Evolutionary conservation across 768 basidiomycete genomes (phyloP), one percentile per base, ranked within the genome.

Genomic region (Amylocystis lapponica): DNA sequence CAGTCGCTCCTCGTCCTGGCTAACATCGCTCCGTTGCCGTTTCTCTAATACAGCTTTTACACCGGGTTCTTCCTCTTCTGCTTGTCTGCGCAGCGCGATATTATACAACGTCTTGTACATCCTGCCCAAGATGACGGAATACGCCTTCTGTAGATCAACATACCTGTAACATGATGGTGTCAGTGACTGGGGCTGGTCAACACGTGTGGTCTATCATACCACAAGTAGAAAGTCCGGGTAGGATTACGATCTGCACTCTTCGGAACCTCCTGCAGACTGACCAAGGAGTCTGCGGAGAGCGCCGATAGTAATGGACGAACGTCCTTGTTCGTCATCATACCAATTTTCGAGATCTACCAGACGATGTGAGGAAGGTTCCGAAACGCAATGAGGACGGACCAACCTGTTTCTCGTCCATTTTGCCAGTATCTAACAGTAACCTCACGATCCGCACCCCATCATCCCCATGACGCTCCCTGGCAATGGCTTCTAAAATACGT

Each of bases 341-440:
- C 88, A 38, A 85, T 71, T 62, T 95, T 95, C 23, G 90, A 86
- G 36, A 99, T 81, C 94, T 98, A 52, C 12, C 14, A 27, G 9
- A 8, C 31, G 25, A 21, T 30, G n/a, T 31, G 20, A 19, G 43
- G 37, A 7, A 37, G n/a, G 19, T 20, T 20, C 3, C 27, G 6
- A 13, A 41, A 4, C 6, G 16, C 1, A 14, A 12, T 13, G 31
- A 12, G 26, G 7, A 17, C 14, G 17, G 25, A 25, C 23, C 47
- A 41, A 90, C 94, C 65, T 92, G 89, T 59, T 94, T 92, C 65
- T 96, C 95, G 50, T 93, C 90, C 74, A 93, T 83, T 64, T 96
- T 96, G 5, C 90, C 92, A 4, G 81, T 81, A 45, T 85, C 80
- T 41, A 88, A 58, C 26, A 97, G 64, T 19, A 95, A 66, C 35